phyloP scores from a whole-genome alignment of 140 eudicot species.

The Senecio squalidus region DNA sequence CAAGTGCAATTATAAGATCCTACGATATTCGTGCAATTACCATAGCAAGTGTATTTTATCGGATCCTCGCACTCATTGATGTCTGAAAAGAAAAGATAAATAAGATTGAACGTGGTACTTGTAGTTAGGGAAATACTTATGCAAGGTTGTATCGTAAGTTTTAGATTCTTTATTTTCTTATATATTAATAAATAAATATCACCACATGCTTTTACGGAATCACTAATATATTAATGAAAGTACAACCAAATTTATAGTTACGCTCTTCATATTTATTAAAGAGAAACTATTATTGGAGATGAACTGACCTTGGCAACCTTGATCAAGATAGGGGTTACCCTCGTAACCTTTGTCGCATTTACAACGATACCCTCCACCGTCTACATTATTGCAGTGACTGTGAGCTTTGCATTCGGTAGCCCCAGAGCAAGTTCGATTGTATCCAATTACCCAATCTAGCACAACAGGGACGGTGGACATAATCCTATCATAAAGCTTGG shows the following conservation, averaged over 20 bases:
- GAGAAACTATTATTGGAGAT: background rate
- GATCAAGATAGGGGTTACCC: conserved; percentile 2
- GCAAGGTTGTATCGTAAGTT: too few species aligned
- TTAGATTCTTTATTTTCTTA: too few species aligned
- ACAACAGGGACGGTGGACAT: background rate
- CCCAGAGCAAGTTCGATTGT: background rate
- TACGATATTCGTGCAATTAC: background rate
- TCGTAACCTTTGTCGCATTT: background rate
- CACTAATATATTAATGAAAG: too few species aligned
- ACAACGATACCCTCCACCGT: background rate
- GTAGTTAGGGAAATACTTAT: too few species aligned
- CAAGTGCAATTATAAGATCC: background rate
- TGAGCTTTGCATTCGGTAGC: background rate
- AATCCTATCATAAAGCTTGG: background rate
- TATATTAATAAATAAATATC: too few species aligned
- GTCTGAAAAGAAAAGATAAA: background rate
- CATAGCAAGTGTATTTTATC: background rate
- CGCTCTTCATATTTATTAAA: too few species aligned
- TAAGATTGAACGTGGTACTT: too few species aligned
- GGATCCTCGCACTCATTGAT: background rate
- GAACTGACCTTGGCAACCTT: background rate
- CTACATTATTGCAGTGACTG: background rate
- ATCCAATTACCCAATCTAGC: background rate
- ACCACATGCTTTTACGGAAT: too few species aligned
- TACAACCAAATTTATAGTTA: too few species aligned